These are phyloP conservation scores for Paraphaeosphaeria sporulosa DNA, from an alignment of 2,329 filamentous ascomycete species.

Conservation along the genomic window DNA sequence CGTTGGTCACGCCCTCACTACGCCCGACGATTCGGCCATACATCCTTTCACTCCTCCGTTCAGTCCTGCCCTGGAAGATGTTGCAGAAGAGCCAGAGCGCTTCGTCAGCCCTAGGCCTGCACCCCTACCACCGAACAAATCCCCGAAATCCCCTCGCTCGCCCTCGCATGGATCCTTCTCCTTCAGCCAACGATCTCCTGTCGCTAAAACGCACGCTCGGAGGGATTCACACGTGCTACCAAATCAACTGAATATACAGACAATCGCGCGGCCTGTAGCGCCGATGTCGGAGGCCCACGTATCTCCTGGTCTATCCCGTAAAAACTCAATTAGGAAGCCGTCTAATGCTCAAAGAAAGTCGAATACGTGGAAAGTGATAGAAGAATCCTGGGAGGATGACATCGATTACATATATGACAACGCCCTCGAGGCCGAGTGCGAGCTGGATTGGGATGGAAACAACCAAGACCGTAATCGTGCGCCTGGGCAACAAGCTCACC, in stretches of 20 bases:
- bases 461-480: constrained; percentile 46
- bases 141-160: constrained; percentile 35
- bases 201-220: constrained; percentile 25
- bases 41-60: constrained; percentile 51
- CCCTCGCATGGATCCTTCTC: constrained; percentile 39
- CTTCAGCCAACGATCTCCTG: constrained; percentile 36
- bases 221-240: constrained; percentile 31
- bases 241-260: constrained; percentile 26
- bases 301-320: constrained; percentile 48
- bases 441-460: constrained; percentile 64
- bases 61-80: constrained; percentile 47
- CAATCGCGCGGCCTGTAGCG: constrained; percentile 42
- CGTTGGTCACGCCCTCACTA: constrained; percentile 52
- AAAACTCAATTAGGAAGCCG: constrained; percentile 30
- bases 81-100: constrained; percentile 47
- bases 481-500: constrained; percentile 21
- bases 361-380: constrained; percentile 46
- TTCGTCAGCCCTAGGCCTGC: constrained; percentile 45
- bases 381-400: constrained; percentile 66
- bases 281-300: constrained; percentile 57
- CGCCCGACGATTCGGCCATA: constrained; percentile 51
- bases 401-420: constrained; percentile 70
- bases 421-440: constrained; percentile 66
- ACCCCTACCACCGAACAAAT: constrained; percentile 37
- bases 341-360: constrained; percentile 38